Conservation (phyloP, 176 grass and related monocot species). For the Avena atlantica region DNA sequence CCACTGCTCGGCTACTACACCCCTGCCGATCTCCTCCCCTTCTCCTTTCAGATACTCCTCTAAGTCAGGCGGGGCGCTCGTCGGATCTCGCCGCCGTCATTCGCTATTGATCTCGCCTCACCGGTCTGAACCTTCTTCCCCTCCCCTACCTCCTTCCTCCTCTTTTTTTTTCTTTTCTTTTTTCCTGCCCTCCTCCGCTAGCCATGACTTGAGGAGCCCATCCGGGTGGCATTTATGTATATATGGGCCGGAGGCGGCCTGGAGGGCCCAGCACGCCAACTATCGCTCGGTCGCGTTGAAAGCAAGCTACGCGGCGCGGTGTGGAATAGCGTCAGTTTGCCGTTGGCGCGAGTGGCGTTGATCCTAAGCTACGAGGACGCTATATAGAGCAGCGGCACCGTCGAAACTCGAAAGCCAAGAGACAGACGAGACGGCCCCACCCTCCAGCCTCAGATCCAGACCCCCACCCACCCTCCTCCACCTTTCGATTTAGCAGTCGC, state of each 20-base stretch:
- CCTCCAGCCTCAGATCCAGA: constrained; percentile 29
- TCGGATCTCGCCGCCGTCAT: no score
- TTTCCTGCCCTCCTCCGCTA: no score
- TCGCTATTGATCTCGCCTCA: no score
- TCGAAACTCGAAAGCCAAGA: not conserved
- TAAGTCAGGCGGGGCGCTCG: no score
- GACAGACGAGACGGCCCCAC: not conserved
- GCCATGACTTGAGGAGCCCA: no score
- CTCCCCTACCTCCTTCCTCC: no score
- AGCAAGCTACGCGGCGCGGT: constrained; percentile 23
- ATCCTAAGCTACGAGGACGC: constrained; percentile 4
- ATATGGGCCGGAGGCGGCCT: not conserved
- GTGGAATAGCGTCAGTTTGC: not conserved
- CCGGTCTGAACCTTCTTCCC: no score
- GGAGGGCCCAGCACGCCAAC: not conserved
- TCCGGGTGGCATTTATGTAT: not conserved
- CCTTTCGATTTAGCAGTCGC: constrained; percentile 10
- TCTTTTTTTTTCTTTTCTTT: no score
- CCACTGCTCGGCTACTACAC: no score
- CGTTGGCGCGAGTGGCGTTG: not conserved
- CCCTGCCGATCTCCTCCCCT: no score
- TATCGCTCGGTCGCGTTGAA: not conserved
- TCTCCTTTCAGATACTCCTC: no score
- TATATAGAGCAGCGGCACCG: constrained; percentile 18
- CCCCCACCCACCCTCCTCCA: not conserved